Evolutionary conservation across 495 filamentous ascomycete genomes (phyloP).

Genomic region (Annulohypoxylon bovei): DNA sequence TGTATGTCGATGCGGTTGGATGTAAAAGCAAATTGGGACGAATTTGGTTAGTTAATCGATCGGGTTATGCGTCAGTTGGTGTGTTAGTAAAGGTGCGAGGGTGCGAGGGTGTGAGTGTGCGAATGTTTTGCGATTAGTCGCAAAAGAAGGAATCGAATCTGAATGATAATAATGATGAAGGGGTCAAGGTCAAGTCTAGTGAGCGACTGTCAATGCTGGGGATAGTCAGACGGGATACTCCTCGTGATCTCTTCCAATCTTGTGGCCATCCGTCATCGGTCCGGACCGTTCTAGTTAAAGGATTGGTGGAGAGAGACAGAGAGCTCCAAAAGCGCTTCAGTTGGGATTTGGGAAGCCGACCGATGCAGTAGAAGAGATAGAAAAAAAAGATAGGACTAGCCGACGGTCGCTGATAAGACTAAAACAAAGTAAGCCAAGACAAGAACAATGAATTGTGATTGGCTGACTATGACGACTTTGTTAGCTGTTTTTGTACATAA

Average conservation of each 20-base stretch:
- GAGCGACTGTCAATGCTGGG: constrained; percentile 3
- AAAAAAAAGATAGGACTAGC: constrained; percentile 38
- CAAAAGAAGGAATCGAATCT: constrained; percentile 14
- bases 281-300: constrained; percentile 37
- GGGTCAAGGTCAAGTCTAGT: background rate
- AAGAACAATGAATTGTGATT: constrained; percentile 20
- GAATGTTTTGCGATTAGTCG: constrained; percentile 19
- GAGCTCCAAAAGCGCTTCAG: background rate
- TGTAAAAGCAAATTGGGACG: constrained; percentile 3
- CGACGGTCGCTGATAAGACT: constrained; percentile 42
- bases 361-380: constrained; percentile 17
- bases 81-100: background rate
- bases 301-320: constrained; percentile 1
- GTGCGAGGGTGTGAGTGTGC: background rate
- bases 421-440: constrained; percentile 35
- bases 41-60: constrained; percentile 13
- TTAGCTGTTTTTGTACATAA: constrained; percentile 24
- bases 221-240: constrained; percentile 40
- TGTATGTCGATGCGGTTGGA: constrained; percentile 10
- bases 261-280: constrained; percentile 52
- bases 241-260: constrained; percentile 47
- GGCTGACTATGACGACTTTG: constrained; percentile 34
- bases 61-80: constrained; percentile 13
- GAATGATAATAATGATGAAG: background rate
- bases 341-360: constrained; percentile 29